These are phyloP conservation scores for Quillaja saponaria DNA, from an alignment of 306 rosid species.

Conservation along the genomic window DNA sequence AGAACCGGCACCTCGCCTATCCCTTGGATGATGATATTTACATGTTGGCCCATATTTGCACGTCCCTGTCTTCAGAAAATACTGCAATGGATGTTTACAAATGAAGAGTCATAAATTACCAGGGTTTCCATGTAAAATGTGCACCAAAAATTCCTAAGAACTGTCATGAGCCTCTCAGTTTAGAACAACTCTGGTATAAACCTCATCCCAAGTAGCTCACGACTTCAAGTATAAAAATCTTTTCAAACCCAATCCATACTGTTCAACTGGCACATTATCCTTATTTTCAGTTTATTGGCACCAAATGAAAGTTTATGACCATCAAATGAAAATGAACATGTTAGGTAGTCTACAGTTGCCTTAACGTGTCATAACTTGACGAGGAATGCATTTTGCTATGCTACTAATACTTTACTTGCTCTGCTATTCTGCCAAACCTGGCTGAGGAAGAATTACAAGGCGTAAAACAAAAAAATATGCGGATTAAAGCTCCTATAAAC, in stretches of 20 bases:
- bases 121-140: slow-evolving; percentile 9
- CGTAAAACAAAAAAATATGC: too few species aligned
- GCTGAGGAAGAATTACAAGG: too few species aligned
- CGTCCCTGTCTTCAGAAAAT: slow-evolving; percentile 95
- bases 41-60: slow-evolving; percentile 95
- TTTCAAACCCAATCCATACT: not conserved
- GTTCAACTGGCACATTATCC: too few species aligned
- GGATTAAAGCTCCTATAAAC: too few species aligned
- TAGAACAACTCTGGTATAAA: slow-evolving; percentile 3
- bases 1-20: slow-evolving; percentile 93
- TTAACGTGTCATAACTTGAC: slow-evolving; percentile 3
- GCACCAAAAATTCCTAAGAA: slow-evolving; percentile 12
- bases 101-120: slow-evolving; percentile 22
- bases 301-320: slow-evolving; percentile 1
- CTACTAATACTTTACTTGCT: too few species aligned
- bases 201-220: slow-evolving; percentile 11
- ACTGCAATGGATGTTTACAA: slow-evolving; percentile 53
- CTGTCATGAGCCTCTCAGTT: slow-evolving; percentile 1
- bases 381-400: too few species aligned
- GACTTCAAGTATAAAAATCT: not conserved
- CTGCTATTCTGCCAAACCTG: too few species aligned
- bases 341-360: slow-evolving; percentile 19
- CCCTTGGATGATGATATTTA: slow-evolving; percentile 95
- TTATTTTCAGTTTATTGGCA: not conserved
- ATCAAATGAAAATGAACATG: slow-evolving; percentile 1